A percentile compares a stretch with the other conserved stretches of the same genome.
Conservation (phyloP, 805 yeast genomes). For the Wickerhamomyces strasburgensis region DNA sequence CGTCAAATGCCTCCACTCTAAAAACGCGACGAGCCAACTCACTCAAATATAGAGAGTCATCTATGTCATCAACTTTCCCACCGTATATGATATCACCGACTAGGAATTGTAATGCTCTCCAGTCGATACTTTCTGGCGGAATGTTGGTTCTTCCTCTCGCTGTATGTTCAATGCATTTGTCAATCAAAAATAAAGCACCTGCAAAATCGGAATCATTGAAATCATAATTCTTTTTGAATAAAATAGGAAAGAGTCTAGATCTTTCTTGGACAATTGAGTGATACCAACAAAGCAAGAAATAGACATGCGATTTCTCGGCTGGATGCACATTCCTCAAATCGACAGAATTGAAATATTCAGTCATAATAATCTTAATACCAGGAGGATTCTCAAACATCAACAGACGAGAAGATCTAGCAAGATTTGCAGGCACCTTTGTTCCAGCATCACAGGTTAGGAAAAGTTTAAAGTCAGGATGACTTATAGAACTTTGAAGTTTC, state of each 20-base stretch:
- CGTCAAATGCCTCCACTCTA: conserved; percentile 33
- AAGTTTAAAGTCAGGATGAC: conserved; percentile 41
- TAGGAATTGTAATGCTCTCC: conserved; percentile 46
- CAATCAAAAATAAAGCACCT: conserved; percentile 42
- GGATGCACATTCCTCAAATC: conserved; percentile 16
- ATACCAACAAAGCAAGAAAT: conserved; percentile 61
- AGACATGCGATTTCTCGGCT: conserved; percentile 42
- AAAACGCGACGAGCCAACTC: conserved; percentile 37
- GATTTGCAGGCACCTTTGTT: conserved; percentile 45
- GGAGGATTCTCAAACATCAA: conserved; percentile 58
- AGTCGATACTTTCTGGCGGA: conserved; percentile 45
- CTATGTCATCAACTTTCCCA: conserved; percentile 43
- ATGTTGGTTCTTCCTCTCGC: conserved; percentile 29
- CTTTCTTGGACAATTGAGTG: conserved; percentile 62
- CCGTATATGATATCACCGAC: conserved; percentile 60
- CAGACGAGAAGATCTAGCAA: conserved; percentile 51
- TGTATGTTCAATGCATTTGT: conserved; percentile 33
- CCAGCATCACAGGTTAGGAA: conserved; percentile 61
- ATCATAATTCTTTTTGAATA: conserved; percentile 59
- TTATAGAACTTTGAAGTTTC: conserved; percentile 30
- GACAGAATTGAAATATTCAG: conserved; percentile 16
- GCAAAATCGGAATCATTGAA: conserved; percentile 69
- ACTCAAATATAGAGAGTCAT: conserved; percentile 36
- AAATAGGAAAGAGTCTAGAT: conserved; percentile 53
- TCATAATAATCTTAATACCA: conserved; percentile 48